phyloP scores from a whole-genome alignment of 2,329 filamentous ascomycete species.

The Botrytis tulipae region DNA sequence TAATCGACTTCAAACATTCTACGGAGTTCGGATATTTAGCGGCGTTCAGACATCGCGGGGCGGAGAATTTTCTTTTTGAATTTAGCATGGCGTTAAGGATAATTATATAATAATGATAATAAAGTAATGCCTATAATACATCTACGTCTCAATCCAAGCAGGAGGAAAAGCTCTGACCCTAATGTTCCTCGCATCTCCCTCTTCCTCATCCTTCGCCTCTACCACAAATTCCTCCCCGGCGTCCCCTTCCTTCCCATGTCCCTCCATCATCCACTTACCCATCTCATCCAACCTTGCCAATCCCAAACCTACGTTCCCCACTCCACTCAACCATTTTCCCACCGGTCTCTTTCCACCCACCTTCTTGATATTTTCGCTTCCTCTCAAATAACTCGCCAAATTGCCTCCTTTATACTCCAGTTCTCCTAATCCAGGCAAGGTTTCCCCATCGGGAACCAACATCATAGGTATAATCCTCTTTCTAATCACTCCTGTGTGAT shows the following conservation, averaged over 20 bases:
- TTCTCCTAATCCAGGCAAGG: constrained; percentile 43
- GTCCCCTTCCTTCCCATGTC: constrained; percentile 57
- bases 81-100: constrained; percentile 35
- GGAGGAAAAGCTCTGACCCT: constrained; percentile 80
- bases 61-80: constrained; percentile 23
- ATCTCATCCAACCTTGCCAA: constrained; percentile 87
- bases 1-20: not conserved
- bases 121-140: not conserved
- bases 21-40: not conserved
- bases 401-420: constrained; percentile 45
- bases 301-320: constrained; percentile 84
- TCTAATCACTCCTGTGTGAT: constrained; percentile 88
- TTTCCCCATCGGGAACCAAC: constrained; percentile 57
- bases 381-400: constrained; percentile 49
- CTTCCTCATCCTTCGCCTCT: constrained; percentile 43
- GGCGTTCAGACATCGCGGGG: not conserved
- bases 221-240: constrained; percentile 48
- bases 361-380: constrained; percentile 33
- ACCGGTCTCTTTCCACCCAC: constrained; percentile 57
- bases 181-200: constrained; percentile 44
- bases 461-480: constrained; percentile 83
- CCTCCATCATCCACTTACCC: constrained; percentile 74
- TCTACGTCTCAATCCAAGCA: constrained; percentile 54
- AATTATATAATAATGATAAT: not conserved
- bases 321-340: constrained; percentile 75